These are phyloP conservation scores for Globisporangium parvum DNA, from an alignment of 352 stramenopile species.

Conservation along the genomic window DNA sequence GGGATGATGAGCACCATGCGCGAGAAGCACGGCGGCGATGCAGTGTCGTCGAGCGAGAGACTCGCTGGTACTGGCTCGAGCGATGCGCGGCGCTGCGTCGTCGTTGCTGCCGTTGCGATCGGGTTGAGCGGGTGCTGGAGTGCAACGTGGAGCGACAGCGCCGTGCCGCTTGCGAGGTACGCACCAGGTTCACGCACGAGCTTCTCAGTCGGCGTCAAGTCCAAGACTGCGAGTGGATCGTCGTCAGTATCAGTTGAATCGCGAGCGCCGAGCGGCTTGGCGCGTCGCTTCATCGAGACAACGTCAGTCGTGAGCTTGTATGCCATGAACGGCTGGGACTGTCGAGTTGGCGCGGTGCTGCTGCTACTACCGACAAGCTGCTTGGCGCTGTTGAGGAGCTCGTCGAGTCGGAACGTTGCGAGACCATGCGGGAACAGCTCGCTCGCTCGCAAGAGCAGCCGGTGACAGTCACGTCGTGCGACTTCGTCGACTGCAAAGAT, in stretches of 20 bases:
- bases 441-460: slow-evolving; percentile 30
- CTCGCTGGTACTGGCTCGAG: neutral
- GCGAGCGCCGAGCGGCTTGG: slow-evolving; percentile 32
- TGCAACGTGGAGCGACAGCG: slow-evolving; percentile 32
- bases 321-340: slow-evolving; percentile 22
- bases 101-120: neutral
- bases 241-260: slow-evolving; percentile 8
- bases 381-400: slow-evolving; percentile 39
- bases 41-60: neutral
- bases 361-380: slow-evolving; percentile 7
- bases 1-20: slow-evolving; percentile 80
- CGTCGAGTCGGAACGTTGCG: slow-evolving; percentile 48
- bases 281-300: slow-evolving; percentile 43
- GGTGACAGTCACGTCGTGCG: slow-evolving; percentile 41
- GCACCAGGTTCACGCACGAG: slow-evolving; percentile 51
- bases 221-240: slow-evolving; percentile 15
- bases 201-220: slow-evolving; percentile 30
- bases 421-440: slow-evolving; percentile 51
- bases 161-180: slow-evolving; percentile 36
- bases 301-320: slow-evolving; percentile 52
- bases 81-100: neutral
- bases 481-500: slow-evolving; percentile 54
- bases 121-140: slow-evolving; percentile 30
- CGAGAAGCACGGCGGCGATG: slow-evolving; percentile 32
- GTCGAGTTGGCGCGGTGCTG: slow-evolving; percentile 4